Evolutionary conservation across 2,329 filamentous ascomycete species (phyloP).

Genomic region (Neofusicoccum cordaticola): DNA sequence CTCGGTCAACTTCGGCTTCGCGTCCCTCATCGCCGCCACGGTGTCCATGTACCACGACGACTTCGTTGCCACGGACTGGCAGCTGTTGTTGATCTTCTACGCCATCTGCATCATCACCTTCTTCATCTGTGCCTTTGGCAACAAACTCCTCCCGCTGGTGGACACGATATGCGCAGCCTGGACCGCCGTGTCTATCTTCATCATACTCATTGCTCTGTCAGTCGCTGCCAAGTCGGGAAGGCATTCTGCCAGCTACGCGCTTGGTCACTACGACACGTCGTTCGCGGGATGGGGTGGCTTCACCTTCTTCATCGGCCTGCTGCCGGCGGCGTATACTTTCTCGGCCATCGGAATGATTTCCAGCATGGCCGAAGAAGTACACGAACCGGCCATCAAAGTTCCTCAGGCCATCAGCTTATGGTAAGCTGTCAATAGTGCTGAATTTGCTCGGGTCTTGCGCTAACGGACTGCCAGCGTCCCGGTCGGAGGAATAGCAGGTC

Average conservation of each 20-base stretch:
- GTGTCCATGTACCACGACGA: conserved; percentile 31
- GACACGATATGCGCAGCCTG: conserved; percentile 48
- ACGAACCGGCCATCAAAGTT: conserved; percentile 32
- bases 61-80: conserved; percentile 44
- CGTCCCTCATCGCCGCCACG: conserved; percentile 35
- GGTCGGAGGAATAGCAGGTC: conserved; percentile 52
- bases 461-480: conserved; percentile 54
- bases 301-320: conserved; percentile 46
- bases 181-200: conserved; percentile 44
- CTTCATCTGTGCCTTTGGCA: conserved; percentile 44
- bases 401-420: conserved; percentile 48
- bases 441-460: conserved; percentile 48
- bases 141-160: conserved; percentile 45
- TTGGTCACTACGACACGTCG: conserved; percentile 57
- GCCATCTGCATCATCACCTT: conserved; percentile 41
- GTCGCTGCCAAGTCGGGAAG: conserved; percentile 47
- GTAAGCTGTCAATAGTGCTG: conserved; percentile 26
- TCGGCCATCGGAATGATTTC: background rate
- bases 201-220: conserved; percentile 45
- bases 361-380: conserved; percentile 29
- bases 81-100: conserved; percentile 49
- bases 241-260: conserved; percentile 34
- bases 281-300: conserved; percentile 31
- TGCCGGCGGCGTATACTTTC: conserved; percentile 37
- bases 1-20: conserved; percentile 48